Conservation (phyloP, 163 green algal genomes). For the Chlamydomonas reinhardtii region DNA sequence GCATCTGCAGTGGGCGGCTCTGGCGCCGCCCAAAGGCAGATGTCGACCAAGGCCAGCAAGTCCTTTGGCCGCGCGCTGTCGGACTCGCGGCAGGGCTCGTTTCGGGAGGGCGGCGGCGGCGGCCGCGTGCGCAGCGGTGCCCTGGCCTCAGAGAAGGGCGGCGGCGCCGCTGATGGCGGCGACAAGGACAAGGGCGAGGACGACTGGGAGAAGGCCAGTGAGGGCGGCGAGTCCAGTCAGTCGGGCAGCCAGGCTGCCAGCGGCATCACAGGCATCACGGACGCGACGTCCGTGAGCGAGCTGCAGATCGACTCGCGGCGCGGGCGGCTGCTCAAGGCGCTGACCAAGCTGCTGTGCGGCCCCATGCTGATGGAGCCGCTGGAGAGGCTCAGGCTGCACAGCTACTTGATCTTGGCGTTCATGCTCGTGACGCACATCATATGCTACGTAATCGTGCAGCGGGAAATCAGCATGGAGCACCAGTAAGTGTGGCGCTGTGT, state of each 20-base stretch:
- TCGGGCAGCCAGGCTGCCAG: constrained; percentile 25
- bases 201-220: constrained; percentile 26
- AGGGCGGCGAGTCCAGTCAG: constrained; percentile 7
- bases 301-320: constrained; percentile 22
- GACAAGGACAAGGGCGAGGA: background rate
- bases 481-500: background rate
- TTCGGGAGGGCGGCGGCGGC: too few relatives aligned
- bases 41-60: too few relatives aligned
- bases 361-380: constrained; percentile 17
- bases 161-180: too few relatives aligned
- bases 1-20: too few relatives aligned
- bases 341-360: constrained; percentile 27
- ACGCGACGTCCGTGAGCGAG: background rate
- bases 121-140: too few relatives aligned
- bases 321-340: constrained; percentile 19
- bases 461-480: background rate
- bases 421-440: constrained; percentile 37
- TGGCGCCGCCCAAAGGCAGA: too few relatives aligned
- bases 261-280: constrained; percentile 19
- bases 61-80: too few relatives aligned
- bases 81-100: too few relatives aligned
- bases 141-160: too few relatives aligned
- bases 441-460: constrained; percentile 20
- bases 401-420: constrained; percentile 11
- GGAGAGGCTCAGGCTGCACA: constrained; percentile 38